Evolutionary conservation across 1,139 yeast species (phyloP), one percentile per base, ranked within the genome.

Genomic region (Hanseniaspora uvarum): DNA sequence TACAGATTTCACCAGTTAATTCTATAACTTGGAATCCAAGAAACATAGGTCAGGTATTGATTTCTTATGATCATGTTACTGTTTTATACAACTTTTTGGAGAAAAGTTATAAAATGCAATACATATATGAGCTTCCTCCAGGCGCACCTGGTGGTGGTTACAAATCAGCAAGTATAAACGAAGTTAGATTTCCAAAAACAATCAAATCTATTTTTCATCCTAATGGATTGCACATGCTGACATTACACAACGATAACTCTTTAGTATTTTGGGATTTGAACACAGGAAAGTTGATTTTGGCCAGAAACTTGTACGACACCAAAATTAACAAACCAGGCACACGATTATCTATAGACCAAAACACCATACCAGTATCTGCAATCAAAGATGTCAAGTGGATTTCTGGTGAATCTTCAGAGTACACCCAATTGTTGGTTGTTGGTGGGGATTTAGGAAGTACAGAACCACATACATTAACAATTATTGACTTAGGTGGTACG

Each of bases 191-290:
- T 31, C 83, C 92, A 1, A 77, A 72, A 44, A 64, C 86, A 2
- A 61, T 72, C 1, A 80, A 79, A 53, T 82, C 96, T 0, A 72
- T 80, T 41, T 92, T 86, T 78, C 96, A 89, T 65, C 98, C 99
- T 2, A 87, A 88, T 65, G 96, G 97, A 0, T 75, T 87, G 46
- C 95, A 89, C 65, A 71, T 87, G 5, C 75, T 86, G 16, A 83
- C 95, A 0, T 77, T 80, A 1, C 94, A 89, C 64, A 79, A 71
- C 19, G 96, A 89, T 62, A 92, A 89, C 52, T 77, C 94, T 0
- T 63, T 94, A 46, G 95, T 80, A 5, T 92, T 92, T 62, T 94
- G 97, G 96, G 98, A 92, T 67, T 82, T 86, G 0, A 75, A 79
- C 38, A 81, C 82, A 41, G 95, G 94, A 0, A 78, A 78, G 14